Conservation (phyloP, 2,329 filamentous ascomycete species). For the Aspergillus sclerotialis region DNA sequence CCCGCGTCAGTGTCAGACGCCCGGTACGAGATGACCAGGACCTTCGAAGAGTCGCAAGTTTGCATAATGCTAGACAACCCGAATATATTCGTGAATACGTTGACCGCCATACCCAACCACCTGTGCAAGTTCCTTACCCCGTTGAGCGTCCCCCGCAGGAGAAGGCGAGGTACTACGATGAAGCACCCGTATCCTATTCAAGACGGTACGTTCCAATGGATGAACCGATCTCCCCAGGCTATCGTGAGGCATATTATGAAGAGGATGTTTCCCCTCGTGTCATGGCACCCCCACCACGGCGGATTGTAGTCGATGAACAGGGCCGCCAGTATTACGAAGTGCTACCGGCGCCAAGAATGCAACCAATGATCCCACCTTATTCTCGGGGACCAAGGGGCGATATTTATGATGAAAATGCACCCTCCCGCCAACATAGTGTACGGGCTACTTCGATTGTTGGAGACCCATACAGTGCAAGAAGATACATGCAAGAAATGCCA, state of each 20-base stretch:
- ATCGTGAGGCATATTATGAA: slow-evolving; percentile 37
- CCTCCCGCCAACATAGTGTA: slow-evolving; percentile 25
- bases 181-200: slow-evolving; percentile 23
- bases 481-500: slow-evolving; percentile 40
- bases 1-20: slow-evolving; percentile 31
- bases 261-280: slow-evolving; percentile 37
- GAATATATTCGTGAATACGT: slow-evolving; percentile 38
- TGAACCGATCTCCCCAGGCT: slow-evolving; percentile 30
- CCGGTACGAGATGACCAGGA: slow-evolving; percentile 37
- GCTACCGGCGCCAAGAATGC: slow-evolving; percentile 32
- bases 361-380: slow-evolving; percentile 25
- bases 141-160: slow-evolving; percentile 32
- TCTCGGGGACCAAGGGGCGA: slow-evolving; percentile 26
- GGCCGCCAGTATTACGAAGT: slow-evolving; percentile 70
- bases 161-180: slow-evolving; percentile 33
- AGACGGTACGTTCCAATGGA: slow-evolving; percentile 28
- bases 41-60: slow-evolving; percentile 40
- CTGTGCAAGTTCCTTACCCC: slow-evolving; percentile 34
- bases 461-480: slow-evolving; percentile 32
- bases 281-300: slow-evolving; percentile 51
- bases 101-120: slow-evolving; percentile 34
- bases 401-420: slow-evolving; percentile 26
- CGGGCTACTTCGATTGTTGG: slow-evolving; percentile 38
- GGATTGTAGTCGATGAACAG: slow-evolving; percentile 74
- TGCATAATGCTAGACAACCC: slow-evolving; percentile 38